Evolutionary conservation across 2,329 filamentous ascomycete species (phyloP).

Genomic region (Diaporthe sp.): DNA sequence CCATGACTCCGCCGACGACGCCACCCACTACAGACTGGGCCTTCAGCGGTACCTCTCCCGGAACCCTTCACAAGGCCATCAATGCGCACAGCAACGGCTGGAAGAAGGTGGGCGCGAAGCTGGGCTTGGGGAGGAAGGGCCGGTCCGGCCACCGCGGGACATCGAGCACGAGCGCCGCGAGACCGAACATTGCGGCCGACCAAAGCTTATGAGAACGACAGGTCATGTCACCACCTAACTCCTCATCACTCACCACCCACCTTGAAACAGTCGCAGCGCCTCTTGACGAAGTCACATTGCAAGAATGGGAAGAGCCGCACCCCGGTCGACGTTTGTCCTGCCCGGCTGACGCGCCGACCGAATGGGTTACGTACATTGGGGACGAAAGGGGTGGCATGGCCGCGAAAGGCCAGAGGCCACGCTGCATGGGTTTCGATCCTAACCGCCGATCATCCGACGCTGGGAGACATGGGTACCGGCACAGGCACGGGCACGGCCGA

Average conservation of each 20-base stretch:
- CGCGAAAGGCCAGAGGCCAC: slow-evolving; percentile 58
- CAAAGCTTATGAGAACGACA: slow-evolving; percentile 68
- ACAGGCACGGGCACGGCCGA: slow-evolving; percentile 36
- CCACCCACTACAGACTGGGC: slow-evolving; percentile 74
- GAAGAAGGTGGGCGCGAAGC: slow-evolving; percentile 75
- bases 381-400: slow-evolving; percentile 60
- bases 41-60: slow-evolving; percentile 64
- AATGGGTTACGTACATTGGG: slow-evolving; percentile 43
- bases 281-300: slow-evolving; percentile 45
- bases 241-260: slow-evolving; percentile 48
- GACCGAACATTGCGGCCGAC: slow-evolving; percentile 24
- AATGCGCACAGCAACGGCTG: slow-evolving; percentile 71
- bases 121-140: slow-evolving; percentile 70
- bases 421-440: slow-evolving; percentile 37
- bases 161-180: slow-evolving; percentile 39
- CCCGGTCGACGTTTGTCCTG: slow-evolving; percentile 58
- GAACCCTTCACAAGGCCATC: slow-evolving; percentile 67
- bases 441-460: slow-evolving; percentile 40
- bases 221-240: slow-evolving; percentile 66
- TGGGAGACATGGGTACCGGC: slow-evolving; percentile 28
- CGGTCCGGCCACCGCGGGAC: slow-evolving; percentile 60
- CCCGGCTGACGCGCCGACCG: slow-evolving; percentile 47
- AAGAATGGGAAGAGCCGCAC: slow-evolving; percentile 61
- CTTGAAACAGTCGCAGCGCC: slow-evolving; percentile 43
- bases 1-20: slow-evolving; percentile 81